Percentiles rank a stretch among this genome's conserved stretches.
These are phyloP conservation scores for Strobilomyces confusus DNA, from an alignment of 768 basidiomycete genomes.

Conservation along the genomic window DNA sequence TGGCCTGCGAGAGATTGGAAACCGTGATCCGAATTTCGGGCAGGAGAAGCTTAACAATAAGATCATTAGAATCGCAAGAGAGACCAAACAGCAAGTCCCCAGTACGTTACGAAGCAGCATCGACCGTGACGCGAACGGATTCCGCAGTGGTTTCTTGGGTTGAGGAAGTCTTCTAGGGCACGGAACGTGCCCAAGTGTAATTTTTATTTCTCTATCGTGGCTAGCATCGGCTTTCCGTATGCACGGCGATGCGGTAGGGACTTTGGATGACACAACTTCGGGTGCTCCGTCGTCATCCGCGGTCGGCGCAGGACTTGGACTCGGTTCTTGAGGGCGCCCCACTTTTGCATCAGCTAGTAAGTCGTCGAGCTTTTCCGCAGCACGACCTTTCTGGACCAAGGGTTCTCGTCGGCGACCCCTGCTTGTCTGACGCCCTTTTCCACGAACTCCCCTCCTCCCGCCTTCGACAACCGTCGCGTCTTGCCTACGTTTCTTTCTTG, in stretches of 20 bases:
- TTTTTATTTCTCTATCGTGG: conserved; percentile 4
- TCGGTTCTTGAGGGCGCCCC: conserved; percentile 2
- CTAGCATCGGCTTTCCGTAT: conserved; percentile 7
- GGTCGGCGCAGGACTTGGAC: conserved; percentile 21
- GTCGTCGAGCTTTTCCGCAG: background rate
- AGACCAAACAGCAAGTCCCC: background rate
- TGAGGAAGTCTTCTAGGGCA: conserved; percentile 30
- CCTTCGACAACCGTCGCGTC: conserved; percentile 9
- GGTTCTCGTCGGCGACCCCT: conserved; percentile 28
- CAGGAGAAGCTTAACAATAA: conserved; percentile 56
- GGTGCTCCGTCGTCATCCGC: conserved; percentile 46
- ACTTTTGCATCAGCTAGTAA: background rate
- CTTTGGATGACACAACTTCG: conserved; percentile 57
- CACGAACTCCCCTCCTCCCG: background rate
- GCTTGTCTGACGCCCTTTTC: conserved; percentile 24
- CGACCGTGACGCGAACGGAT: conserved; percentile 65
- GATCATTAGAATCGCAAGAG: conserved; percentile 4
- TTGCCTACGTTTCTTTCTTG: conserved; percentile 42
- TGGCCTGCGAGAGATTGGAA: conserved; percentile 90
- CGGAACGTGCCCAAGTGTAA: conserved; percentile 1
- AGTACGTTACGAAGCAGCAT: conserved; percentile 78
- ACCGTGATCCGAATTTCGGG: conserved; percentile 86
- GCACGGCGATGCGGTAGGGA: conserved; percentile 7
- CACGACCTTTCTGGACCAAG: background rate
- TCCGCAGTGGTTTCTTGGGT: conserved; percentile 50